Conservation (phyloP, 257 asterid species). For the Cruciata laevipes region DNA sequence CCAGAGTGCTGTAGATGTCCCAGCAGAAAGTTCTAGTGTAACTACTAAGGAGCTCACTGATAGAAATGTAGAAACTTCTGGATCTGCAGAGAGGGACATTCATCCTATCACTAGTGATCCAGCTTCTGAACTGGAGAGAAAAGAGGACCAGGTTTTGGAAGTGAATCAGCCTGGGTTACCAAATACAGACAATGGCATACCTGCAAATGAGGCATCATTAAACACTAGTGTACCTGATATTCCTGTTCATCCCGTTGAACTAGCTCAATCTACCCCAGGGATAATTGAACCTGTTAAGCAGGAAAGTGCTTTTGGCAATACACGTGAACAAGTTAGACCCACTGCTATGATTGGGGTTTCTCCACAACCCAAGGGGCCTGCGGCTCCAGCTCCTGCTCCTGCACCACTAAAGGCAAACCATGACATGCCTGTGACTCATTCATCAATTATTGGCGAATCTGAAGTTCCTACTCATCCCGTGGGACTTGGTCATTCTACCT, state of each 20-base stretch:
- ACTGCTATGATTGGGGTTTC: slow-evolving; percentile 21
- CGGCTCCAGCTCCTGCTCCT: slow-evolving; percentile 25
- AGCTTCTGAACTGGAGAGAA: slow-evolving; percentile 22
- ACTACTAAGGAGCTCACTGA: slow-evolving; percentile 25
- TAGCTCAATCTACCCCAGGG: slow-evolving; percentile 53
- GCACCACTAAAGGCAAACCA: slow-evolving; percentile 19
- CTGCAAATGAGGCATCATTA: slow-evolving; percentile 13
- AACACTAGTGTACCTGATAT: slow-evolving; percentile 23
- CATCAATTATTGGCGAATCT: slow-evolving; percentile 24
- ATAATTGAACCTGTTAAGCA: slow-evolving; percentile 1
- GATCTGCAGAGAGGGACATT: slow-evolving; percentile 17
- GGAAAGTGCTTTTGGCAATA: slow-evolving; percentile 12
- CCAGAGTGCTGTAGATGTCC: slow-evolving; percentile 19
- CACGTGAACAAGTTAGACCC: slow-evolving; percentile 29
- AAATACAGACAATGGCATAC: slow-evolving; percentile 27
- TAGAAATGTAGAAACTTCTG: slow-evolving; percentile 22
- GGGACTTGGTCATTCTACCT: slow-evolving; percentile 59
- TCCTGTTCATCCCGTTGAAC: slow-evolving; percentile 39
- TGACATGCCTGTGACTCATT: slow-evolving; percentile 22
- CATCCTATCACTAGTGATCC: background rate
- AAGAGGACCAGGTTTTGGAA: slow-evolving; percentile 24
- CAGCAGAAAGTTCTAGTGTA: slow-evolving; percentile 22
- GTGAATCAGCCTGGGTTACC: slow-evolving; percentile 22
- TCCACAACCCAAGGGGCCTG: slow-evolving; percentile 32
- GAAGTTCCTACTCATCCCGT: slow-evolving; percentile 24